Base-by-base conservation (phyloP, 2,329 filamentous ascomycete species). In the Phialocephala sp. region DNA sequence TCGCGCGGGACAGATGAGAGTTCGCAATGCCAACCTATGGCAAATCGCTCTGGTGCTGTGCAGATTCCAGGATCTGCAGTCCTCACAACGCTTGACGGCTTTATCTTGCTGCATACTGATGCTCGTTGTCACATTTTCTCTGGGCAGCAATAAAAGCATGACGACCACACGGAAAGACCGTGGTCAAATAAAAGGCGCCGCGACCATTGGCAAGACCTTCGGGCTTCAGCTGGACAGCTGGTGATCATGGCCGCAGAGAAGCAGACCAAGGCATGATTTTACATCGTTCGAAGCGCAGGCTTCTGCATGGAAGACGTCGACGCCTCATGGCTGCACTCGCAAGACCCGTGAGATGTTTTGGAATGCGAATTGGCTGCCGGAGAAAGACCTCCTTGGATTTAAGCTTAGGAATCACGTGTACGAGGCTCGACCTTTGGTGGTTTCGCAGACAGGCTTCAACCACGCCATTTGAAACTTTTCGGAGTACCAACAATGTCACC, bases 291-390 rank as follows among this genome's bases (percentile, higher is more conserved):
- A 54, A 6, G 4, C 32, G 50, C 50, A 54, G 24, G 27, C 50
- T 54, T 54, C 50, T 54, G 50, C 50, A 8, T 35, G 22, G 50
- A 54, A 35, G 50, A 15, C 24, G 3, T 32, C 24, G 11, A 54
- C 50, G 50, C 50, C 50, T 54, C 50, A 54, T 54, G 50, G 50
- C 24, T 54, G 50, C 50, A 54, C 50, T 54, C 50, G 50, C 27
- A 35, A 27, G 50, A n/a, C 50, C 50, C 1, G 15, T 24, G 45
- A 8, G 22, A 22, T 50, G 45, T 50, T 50, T 50, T 22, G 45
- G 22, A n/a, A 50, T 22, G 45, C 4, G 45, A 50, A 24, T 22
- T 11, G n/a, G 18, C 9, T 6, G 41, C n/a, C 22, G n/a, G 45
- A 24, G 8, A 50, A 22, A 20, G 9, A 32, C 27, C 27, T 32